Evolutionary conservation across 2,329 filamentous ascomycete genomes (phyloP), one percentile per base, ranked within the genome.

Genomic region (Paracoccidioides brasiliensis): DNA sequence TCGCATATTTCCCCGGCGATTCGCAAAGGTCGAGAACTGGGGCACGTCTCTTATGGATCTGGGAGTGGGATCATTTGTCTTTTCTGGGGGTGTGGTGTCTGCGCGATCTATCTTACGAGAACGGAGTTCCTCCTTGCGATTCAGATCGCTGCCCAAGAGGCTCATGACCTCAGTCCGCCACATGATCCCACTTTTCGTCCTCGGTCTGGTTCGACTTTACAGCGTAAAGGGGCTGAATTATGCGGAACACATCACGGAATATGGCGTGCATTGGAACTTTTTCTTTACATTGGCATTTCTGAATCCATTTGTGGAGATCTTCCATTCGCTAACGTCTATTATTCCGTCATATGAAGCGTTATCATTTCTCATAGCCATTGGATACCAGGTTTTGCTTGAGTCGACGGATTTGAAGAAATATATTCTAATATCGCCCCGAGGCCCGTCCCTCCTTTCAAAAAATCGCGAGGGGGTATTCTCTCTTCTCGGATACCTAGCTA

Each of bases 231-330:
- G 88, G 5, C 76, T 96, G 35, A 90, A 97, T 67, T 98, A 98
- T 67, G 90, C 90, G 3, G 93, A 98, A 69, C 93, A 98, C 74
- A 89, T 96, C 57, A 90, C 88, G 12, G 93, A 98, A 68, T 98
- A 98, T 67, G 93, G 93, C 45, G 88, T 98, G 8, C 93, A 98
- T 70, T 98, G 93, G 93, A 98, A 98, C 70, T 98, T 98, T 71
- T 98, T 98, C 78, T 97, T 97, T 72, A 98, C 93, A 0, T 77
- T 98, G 8, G 90, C 84, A 5, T 80, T 96, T 50, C 74, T 98
- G 30, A 89, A 91, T 0, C 90, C 90, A 0, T 95, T 95, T 64
- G 83, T 95, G 53, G 90, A 91, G 33, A 69, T 93, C 0, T 88
- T 91, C 58, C 88, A 94, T 67, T 80, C 85, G 0, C 74, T 84